These are phyloP conservation scores for Xylariomycetidae sp. DNA, from an alignment of 2,329 filamentous ascomycete genomes.

Conservation along the genomic window DNA sequence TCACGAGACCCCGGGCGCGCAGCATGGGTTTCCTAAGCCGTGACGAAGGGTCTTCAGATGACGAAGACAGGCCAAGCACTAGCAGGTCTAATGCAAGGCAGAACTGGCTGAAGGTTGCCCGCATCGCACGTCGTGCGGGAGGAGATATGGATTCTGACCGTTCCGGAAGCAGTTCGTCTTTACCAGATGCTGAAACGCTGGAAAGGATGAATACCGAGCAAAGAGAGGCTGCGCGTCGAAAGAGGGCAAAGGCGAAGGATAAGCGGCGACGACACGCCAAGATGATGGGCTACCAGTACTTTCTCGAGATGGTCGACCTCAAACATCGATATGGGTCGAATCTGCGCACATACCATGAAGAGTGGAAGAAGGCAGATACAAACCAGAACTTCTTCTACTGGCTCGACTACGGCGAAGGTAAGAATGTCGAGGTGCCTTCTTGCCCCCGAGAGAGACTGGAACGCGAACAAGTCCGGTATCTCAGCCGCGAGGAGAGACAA, in stretches of 20 bases:
- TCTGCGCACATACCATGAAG: constrained; percentile 71
- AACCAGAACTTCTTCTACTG: constrained; percentile 92
- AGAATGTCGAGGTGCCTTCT: constrained; percentile 58
- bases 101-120: constrained; percentile 70
- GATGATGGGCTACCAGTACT: constrained; percentile 82
- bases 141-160: constrained; percentile 53
- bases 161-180: constrained; percentile 33
- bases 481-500: constrained; percentile 74
- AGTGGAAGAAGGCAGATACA: constrained; percentile 73
- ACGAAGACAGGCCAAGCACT: constrained; percentile 11
- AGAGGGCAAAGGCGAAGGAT: constrained; percentile 43
- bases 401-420: constrained; percentile 78
- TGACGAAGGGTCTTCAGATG: constrained; percentile 5
- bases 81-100: constrained; percentile 43
- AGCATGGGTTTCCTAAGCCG: constrained; percentile 12
- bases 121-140: constrained; percentile 66
- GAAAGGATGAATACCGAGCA: constrained; percentile 29
- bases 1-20: constrained; percentile 38
- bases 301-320: constrained; percentile 75
- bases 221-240: constrained; percentile 31
- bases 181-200: constrained; percentile 22
- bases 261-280: constrained; percentile 61
- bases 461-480: constrained; percentile 73
- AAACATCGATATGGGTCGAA: constrained; percentile 88
- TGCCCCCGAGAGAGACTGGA: constrained; percentile 72